Percentiles rank a stretch among this genome's conserved stretches.
Evolutionary conservation across 345 rosid species (phyloP).

Genomic region (Streptanthus diversifolius): DNA sequence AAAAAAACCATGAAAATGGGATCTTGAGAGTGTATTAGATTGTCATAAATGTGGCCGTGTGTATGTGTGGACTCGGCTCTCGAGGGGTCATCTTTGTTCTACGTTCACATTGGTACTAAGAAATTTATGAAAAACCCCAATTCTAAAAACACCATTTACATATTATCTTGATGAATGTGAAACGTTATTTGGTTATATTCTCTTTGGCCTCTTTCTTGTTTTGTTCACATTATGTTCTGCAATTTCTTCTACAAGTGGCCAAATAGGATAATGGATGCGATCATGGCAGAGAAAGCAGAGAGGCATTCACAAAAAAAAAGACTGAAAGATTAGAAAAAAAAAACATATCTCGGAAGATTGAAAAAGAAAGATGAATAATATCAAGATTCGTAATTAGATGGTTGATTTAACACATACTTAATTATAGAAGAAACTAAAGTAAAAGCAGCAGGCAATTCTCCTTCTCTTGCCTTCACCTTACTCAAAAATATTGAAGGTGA

Average conservation of each 20-base stretch:
- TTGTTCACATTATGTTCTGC: constrained; percentile 34
- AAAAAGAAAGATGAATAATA: constrained; percentile 24
- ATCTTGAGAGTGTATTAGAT: constrained; percentile 5
- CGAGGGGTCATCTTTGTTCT: constrained; percentile 13
- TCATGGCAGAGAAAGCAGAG: constrained; percentile 2
- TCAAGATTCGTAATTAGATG: constrained; percentile 25
- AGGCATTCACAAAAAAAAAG: constrained; percentile 15
- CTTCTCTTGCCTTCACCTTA: constrained; percentile 42
- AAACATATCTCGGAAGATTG: constrained; percentile 18
- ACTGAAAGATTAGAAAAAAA: neutral
- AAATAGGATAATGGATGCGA: constrained; percentile 12
- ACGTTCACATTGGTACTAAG: constrained; percentile 16
- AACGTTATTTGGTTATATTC: constrained; percentile 9
- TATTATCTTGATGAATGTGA: constrained; percentile 29
- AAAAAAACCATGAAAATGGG: neutral
- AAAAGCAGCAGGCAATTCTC: constrained; percentile 36
- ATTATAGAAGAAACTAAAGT: constrained; percentile 15
- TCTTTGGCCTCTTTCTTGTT: constrained; percentile 27
- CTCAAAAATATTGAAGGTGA: constrained; percentile 38
- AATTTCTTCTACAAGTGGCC: constrained; percentile 21
- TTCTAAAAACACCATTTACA: constrained; percentile 3
- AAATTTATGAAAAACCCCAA: constrained; percentile 5
- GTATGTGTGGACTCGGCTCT: constrained; percentile 27
- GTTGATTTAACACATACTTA: constrained; percentile 22
- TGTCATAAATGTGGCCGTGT: constrained; percentile 32